Conservation (phyloP, 768 basidiomycete genomes). For the Mycena galopus region DNA sequence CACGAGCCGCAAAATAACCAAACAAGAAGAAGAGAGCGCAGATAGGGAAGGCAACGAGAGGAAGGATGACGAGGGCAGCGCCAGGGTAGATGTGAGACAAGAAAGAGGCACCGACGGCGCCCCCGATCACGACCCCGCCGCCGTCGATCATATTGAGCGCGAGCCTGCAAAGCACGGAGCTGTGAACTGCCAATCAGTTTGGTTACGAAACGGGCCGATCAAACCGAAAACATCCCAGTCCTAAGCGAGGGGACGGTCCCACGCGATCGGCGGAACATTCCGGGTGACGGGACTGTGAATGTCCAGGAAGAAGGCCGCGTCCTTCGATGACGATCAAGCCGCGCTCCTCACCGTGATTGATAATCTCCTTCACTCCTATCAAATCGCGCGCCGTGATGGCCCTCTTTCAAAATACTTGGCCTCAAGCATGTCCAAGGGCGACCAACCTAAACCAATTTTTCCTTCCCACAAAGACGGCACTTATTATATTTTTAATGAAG, state of each 20-base stretch:
- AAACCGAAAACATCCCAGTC: constrained; percentile 3
- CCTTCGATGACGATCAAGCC: no score
- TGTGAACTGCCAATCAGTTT: constrained; percentile 17
- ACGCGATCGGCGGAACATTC: constrained; percentile 11
- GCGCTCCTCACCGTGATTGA: no score
- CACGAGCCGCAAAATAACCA: not conserved
- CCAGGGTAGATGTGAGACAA: not conserved
- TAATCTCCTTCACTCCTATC: no score
- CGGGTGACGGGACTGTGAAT: constrained; percentile 12
- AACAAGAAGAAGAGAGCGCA: not conserved
- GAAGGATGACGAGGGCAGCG: not conserved
- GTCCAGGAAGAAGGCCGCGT: not conserved
- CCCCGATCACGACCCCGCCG: not conserved
- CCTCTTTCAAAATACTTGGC: no score
- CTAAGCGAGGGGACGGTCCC: constrained; percentile 2
- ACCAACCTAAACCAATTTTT: no score
- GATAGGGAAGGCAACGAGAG: not conserved
- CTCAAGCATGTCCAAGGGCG: no score
- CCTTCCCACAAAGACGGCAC: no score
- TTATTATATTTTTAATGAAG: no score
- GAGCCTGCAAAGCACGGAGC: constrained; percentile 10
- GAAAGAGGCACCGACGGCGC: not conserved
- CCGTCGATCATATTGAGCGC: not conserved
- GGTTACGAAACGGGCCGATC: constrained; percentile 1
- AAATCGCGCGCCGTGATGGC: no score